Conservation (phyloP, 805 yeast genomes). For the Phaffomyces opuntiae region DNA sequence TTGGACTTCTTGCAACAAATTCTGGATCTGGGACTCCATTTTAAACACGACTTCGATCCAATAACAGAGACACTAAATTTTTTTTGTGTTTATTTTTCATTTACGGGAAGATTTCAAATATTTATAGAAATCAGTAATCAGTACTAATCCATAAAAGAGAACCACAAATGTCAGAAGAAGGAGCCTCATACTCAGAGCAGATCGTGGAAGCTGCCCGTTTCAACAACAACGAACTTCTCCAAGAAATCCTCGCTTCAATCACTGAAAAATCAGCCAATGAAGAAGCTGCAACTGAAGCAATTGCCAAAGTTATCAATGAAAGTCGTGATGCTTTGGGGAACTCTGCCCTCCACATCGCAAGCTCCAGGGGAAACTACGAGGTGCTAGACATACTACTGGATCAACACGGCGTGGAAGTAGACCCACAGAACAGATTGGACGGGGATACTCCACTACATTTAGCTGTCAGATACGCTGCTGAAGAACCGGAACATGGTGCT, state of each 20-base stretch:
- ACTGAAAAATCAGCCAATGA: conserved; percentile 19
- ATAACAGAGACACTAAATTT: no score
- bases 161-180: conserved; percentile 25
- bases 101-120: background rate
- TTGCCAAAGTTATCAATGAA: conserved; percentile 52
- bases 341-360: conserved; percentile 58
- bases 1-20: conserved; percentile 26
- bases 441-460: conserved; percentile 88
- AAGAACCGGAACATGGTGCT: conserved; percentile 80
- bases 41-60: background rate
- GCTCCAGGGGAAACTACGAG: conserved; percentile 78
- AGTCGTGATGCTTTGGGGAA: conserved; percentile 30
- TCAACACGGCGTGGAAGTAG: conserved; percentile 85
- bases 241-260: conserved; percentile 38
- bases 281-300: conserved; percentile 10
- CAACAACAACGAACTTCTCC: conserved; percentile 73
- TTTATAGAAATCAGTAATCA: no score
- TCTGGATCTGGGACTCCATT: conserved; percentile 9
- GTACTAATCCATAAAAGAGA: no score
- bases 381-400: conserved; percentile 77
- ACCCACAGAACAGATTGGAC: conserved; percentile 62
- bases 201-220: conserved; percentile 82
- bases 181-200: conserved; percentile 76
- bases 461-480: conserved; percentile 69
- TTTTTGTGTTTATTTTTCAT: no score